Percentiles rank a stretch among this genome's conserved stretches.
phyloP scores from a whole-genome alignment of 441 rosid species.

The Populus trichocarpa region DNA sequence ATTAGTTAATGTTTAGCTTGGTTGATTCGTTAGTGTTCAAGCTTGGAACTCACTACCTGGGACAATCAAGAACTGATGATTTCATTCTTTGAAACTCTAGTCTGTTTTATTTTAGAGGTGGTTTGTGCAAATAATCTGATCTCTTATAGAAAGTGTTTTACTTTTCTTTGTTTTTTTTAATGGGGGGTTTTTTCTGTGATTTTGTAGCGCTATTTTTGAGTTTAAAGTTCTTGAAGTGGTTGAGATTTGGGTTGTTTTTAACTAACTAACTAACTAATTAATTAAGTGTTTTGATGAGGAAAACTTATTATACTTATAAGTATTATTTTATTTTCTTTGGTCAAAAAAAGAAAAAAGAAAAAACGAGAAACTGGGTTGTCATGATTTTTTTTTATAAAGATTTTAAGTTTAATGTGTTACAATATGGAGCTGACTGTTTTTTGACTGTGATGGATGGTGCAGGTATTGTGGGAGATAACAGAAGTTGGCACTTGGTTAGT shows the following conservation, averaged over 20 bases:
- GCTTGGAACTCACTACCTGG: neutral
- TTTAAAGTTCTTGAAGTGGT: neutral
- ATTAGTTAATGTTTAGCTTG: neutral
- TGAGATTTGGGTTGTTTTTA: neutral
- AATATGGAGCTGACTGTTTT: neutral
- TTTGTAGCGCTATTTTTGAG: too few species aligned
- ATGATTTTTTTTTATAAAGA: neutral
- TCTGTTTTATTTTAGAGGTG: neutral
- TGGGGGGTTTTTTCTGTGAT: neutral
- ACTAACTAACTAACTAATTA: neutral
- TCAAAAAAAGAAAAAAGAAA: neutral
- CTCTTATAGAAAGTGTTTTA: neutral
- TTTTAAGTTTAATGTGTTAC: neutral
- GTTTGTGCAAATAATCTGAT: neutral
- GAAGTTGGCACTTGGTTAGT: constrained; percentile 17
- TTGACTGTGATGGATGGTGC: constrained; percentile 21
- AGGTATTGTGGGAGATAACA: constrained; percentile 27
- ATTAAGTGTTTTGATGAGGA: neutral
- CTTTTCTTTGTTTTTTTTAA: neutral
- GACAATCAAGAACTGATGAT: neutral
- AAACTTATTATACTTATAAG: neutral
- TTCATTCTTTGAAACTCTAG: neutral
- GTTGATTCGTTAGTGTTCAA: neutral
- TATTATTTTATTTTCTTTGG: neutral
- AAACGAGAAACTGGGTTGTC: neutral